These are phyloP conservation scores for Xylariaceae sp. DNA, from an alignment of 2,329 filamentous ascomycete genomes.

Conservation along the genomic window DNA sequence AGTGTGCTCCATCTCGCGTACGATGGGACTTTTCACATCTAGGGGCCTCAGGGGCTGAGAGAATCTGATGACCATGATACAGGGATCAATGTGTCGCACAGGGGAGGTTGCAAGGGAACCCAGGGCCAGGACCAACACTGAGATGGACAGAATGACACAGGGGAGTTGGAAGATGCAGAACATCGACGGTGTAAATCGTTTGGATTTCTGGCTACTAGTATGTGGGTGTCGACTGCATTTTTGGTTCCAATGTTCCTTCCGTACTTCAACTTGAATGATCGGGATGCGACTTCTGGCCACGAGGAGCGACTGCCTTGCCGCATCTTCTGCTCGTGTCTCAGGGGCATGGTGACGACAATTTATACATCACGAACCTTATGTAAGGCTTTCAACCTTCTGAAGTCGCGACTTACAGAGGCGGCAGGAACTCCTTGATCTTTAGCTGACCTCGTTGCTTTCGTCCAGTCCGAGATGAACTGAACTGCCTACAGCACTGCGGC, in stretches of 20 bases:
- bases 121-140: not conserved
- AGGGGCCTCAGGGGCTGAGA: conserved; percentile 2
- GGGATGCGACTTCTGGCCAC: not conserved
- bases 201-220: not conserved
- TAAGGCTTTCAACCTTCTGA: too few relatives aligned
- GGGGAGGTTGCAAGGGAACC: not conserved
- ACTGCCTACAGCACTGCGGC: too few relatives aligned
- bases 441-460: too few relatives aligned
- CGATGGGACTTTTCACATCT: not conserved
- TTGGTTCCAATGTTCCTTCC: conserved; percentile 7
- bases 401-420: too few relatives aligned
- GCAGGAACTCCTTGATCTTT: too few relatives aligned
- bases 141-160: not conserved
- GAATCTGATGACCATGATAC: conserved; percentile 16
- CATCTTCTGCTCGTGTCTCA: not conserved
- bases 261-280: not conserved
- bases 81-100: not conserved
- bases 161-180: not conserved
- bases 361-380: not conserved
- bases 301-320: not conserved
- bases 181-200: not conserved
- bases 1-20: conserved; percentile 60
- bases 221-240: too few relatives aligned
- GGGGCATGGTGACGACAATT: not conserved
- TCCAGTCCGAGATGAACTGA: too few relatives aligned